Percentiles rank a stretch among this genome's conserved stretches.
Conservation (phyloP, 2,329 filamentous ascomycete genomes). For the Hypoxylon rubiginosum region DNA sequence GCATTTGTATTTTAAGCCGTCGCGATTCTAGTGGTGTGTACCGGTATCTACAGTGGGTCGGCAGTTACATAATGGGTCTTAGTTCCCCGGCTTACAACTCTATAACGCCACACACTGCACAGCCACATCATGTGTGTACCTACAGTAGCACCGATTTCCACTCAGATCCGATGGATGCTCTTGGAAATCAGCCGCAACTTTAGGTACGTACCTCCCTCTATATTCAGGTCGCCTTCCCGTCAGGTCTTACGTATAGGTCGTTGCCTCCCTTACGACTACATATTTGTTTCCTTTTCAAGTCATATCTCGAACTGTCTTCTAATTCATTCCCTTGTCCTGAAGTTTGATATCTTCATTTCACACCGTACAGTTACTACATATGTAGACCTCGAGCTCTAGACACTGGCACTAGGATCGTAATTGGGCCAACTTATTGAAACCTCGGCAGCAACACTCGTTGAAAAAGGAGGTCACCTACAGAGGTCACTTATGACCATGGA, state of each 20-base stretch:
- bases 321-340: not conserved
- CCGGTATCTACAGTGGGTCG: constrained; percentile 18
- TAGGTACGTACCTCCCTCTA: not conserved
- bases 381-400: no score
- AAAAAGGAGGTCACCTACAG: not conserved
- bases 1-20: constrained; percentile 22
- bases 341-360: no score
- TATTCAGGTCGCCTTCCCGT: not conserved
- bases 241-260: not conserved
- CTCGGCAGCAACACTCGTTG: not conserved
- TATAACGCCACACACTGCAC: not conserved
- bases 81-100: constrained; percentile 3
- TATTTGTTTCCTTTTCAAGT: not conserved
- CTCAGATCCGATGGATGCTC: not conserved
- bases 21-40: constrained; percentile 22
- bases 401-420: no score
- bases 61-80: constrained; percentile 18
- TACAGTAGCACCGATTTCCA: no score
- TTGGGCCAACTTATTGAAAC: not conserved
- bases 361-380: no score
- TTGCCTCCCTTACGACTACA: constrained; percentile 4
- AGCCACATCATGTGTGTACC: no score
- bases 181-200: not conserved
- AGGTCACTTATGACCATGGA: constrained; percentile 67
- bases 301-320: not conserved